Conservation (phyloP, 139 green algal genomes). For the Astrephomene gubernaculifera region DNA sequence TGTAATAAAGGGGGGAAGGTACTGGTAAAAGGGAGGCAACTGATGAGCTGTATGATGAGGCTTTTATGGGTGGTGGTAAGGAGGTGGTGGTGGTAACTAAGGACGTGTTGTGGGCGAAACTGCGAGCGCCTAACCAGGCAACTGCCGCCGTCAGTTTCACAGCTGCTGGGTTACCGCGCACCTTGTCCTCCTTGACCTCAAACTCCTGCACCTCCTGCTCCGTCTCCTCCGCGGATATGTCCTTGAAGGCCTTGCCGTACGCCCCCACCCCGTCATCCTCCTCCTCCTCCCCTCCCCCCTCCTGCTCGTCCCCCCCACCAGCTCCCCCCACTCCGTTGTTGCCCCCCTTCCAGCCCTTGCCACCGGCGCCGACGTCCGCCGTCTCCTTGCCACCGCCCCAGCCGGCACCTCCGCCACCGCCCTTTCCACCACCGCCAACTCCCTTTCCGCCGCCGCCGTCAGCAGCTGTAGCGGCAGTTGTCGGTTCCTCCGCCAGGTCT, state of each 20-base stretch:
- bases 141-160: too few species aligned
- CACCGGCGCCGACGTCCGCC: neutral
- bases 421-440: neutral
- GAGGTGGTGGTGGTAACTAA: too few species aligned
- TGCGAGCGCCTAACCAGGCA: too few species aligned
- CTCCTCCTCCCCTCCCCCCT: neutral
- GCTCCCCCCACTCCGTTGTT: neutral
- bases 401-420: neutral
- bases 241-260: constrained; percentile 27
- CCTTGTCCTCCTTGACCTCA: constrained; percentile 78
- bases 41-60: too few species aligned
- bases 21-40: too few species aligned
- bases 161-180: constrained; percentile 17
- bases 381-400: neutral
- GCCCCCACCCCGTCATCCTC: constrained; percentile 6
- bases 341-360: constrained; percentile 13
- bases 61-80: too few species aligned
- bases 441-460: too few species aligned
- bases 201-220: constrained; percentile 71
- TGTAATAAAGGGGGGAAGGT: too few species aligned
- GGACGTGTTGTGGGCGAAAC: too few species aligned
- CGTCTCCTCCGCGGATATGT: constrained; percentile 43
- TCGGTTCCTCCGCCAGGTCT: constrained; percentile 4
- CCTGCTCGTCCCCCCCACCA: neutral
- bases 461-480: too few species aligned